These are phyloP conservation scores for Penicillium goetzii DNA, from an alignment of 495 filamentous ascomycete genomes.

Conservation along the genomic window DNA sequence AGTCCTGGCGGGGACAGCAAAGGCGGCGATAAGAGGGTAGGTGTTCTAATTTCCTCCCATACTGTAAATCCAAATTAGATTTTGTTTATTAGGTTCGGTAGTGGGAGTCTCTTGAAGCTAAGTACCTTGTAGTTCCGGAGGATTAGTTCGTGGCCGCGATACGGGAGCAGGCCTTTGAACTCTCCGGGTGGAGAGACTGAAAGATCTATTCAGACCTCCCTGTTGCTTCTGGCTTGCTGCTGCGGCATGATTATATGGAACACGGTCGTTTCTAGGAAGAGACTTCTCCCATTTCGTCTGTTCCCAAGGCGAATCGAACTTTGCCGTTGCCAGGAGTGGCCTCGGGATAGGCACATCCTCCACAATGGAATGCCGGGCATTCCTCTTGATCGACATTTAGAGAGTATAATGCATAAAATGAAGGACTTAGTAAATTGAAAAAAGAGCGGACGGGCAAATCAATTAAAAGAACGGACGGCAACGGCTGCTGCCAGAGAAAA, in stretches of 20 bases:
- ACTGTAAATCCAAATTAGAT: conserved; percentile 11
- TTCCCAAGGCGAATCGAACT: conserved; percentile 32
- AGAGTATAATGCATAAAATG: conserved; percentile 11
- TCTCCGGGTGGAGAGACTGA: conserved; percentile 24
- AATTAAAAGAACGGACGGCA: conserved; percentile 16
- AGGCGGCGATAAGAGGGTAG: conserved; percentile 11
- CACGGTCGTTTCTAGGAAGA: conserved; percentile 27
- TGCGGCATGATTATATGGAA: conserved; percentile 12
- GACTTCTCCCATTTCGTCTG: conserved; percentile 29
- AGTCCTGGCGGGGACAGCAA: not conserved
- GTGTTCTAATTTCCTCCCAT: conserved; percentile 17
- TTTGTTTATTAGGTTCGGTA: not conserved
- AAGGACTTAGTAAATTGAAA: not conserved
- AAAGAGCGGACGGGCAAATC: not conserved
- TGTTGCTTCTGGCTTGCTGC: conserved; percentile 7
- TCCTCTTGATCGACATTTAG: conserved; percentile 19
- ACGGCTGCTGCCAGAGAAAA: conserved; percentile 5
- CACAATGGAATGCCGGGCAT: conserved; percentile 21
- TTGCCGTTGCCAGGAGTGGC: conserved; percentile 28
- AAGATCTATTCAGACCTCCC: conserved; percentile 19
- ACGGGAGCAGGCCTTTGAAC: conserved; percentile 19
- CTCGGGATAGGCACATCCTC: conserved; percentile 31
- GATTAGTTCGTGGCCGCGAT: conserved; percentile 24
- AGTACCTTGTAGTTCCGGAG: conserved; percentile 25
- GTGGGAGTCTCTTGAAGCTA: not conserved